Percentiles rank a stretch among this genome's conserved stretches.
Conservation (phyloP, 2,329 filamentous ascomycete genomes). For the Fonsecaea nubica region DNA sequence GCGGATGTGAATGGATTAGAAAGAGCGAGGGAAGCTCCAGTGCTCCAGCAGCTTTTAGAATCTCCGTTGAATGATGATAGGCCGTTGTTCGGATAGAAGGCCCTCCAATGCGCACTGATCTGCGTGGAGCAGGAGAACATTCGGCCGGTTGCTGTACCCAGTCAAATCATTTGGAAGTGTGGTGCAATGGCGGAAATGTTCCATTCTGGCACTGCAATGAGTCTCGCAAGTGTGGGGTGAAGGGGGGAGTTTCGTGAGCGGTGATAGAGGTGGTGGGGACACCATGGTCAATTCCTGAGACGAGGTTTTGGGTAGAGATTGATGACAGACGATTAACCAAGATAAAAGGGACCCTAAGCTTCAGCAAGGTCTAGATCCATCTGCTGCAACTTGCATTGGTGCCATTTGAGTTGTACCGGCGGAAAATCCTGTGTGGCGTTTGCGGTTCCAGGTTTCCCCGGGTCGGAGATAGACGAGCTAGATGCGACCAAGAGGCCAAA, state of each 20-base stretch:
- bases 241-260: not conserved
- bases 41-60: not conserved
- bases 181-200: not conserved
- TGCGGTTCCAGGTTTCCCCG: not conserved
- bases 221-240: slow-evolving; percentile 10
- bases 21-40: not conserved
- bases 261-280: not conserved
- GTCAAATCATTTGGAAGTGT: not conserved
- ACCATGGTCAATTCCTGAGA: not conserved
- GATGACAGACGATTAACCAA: not conserved
- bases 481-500: not conserved
- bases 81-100: slow-evolving; percentile 6
- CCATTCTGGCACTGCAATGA: not conserved
- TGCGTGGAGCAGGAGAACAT: not conserved
- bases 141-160: not conserved
- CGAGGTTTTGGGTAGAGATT: not conserved
- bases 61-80: slow-evolving; percentile 1
- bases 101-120: slow-evolving; percentile 1
- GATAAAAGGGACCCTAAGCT: not conserved
- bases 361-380: not conserved
- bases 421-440: not conserved
- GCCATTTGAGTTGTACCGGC: not conserved
- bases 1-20: not conserved
- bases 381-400: not conserved
- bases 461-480: slow-evolving; percentile 4